Evolutionary conservation across 257 asterid species (phyloP).

Genomic region (Scutellaria baicalensis): DNA sequence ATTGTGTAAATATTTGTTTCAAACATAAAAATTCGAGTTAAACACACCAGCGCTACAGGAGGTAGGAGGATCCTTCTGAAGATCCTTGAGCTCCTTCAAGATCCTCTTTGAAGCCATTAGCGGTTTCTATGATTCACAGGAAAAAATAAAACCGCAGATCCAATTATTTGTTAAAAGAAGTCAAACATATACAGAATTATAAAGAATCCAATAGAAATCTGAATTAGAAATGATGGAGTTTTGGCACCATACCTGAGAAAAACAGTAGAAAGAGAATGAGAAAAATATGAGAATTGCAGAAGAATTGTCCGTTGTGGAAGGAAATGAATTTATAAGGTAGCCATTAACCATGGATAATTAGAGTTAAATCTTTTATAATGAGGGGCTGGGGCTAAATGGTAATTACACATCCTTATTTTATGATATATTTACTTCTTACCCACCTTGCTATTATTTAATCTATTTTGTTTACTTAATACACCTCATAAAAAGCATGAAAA

Average conservation of each 20-base stretch:
- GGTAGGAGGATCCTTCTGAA: constrained; percentile 41
- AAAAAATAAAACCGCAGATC: constrained; percentile 17
- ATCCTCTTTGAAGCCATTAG: constrained; percentile 38
- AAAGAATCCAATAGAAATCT: not conserved
- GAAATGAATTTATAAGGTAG: constrained; percentile 5
- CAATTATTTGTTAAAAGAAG: not conserved
- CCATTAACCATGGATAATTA: constrained; percentile 12
- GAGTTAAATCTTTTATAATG: not conserved
- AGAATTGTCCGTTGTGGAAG: not conserved
- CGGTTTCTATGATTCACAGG: constrained; percentile 13
- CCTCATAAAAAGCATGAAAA: too few species aligned
- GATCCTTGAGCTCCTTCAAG: constrained; percentile 42
- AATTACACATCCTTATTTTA: too few species aligned
- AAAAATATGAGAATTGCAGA: not conserved
- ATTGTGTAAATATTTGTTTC: not conserved
- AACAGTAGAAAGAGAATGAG: not conserved
- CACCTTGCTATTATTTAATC: too few species aligned
- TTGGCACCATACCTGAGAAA: constrained; percentile 7
- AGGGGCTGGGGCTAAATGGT: too few species aligned
- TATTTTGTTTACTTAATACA: too few species aligned
- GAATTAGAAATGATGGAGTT: not conserved
- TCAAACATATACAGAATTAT: not conserved
- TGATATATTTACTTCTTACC: too few species aligned
- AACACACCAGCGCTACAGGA: constrained; percentile 36
- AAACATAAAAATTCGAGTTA: not conserved